Conservation (phyloP, 768 basidiomycete species). For the Lyophyllum atratum region DNA sequence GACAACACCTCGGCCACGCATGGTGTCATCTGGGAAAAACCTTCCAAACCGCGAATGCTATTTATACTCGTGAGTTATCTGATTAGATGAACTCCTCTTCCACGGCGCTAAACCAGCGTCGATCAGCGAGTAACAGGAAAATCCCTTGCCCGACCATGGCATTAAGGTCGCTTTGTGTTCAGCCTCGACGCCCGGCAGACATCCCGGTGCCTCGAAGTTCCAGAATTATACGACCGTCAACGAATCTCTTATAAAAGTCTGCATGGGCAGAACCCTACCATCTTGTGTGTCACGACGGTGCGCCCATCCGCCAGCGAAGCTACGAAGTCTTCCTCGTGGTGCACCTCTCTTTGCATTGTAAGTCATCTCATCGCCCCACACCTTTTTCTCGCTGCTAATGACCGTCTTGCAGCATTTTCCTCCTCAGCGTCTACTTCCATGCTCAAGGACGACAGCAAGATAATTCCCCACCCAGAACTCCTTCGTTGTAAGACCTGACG, state of each 20-base stretch:
- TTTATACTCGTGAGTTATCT: background rate
- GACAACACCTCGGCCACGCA: background rate
- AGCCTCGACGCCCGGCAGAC: too few relatives aligned
- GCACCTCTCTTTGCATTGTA: too few relatives aligned
- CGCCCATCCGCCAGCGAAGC: slow-evolving; percentile 44
- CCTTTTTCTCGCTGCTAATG: slow-evolving; percentile 9
- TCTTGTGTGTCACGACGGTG: slow-evolving; percentile 48
- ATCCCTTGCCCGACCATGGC: background rate
- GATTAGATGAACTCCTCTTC: background rate
- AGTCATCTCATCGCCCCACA: slow-evolving; percentile 39
- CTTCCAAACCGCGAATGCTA: background rate
- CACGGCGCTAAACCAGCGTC: background rate
- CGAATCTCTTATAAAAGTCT: too few relatives aligned
- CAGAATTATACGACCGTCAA: too few relatives aligned
- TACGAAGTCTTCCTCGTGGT: slow-evolving; percentile 56
- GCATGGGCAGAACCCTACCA: too few relatives aligned
- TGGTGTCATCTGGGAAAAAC: background rate
- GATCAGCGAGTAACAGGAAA: background rate
- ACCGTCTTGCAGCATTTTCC: slow-evolving; percentile 28
- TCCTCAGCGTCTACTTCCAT: slow-evolving; percentile 45
- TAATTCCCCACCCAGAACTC: background rate
- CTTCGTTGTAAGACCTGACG: background rate
- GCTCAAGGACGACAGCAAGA: slow-evolving; percentile 30
- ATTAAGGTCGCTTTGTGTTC: background rate
- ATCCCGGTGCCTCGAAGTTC: too few relatives aligned